phyloP scores from a whole-genome alignment of 2,329 filamentous ascomycete genomes.

The Didymosphaeria variabile region DNA sequence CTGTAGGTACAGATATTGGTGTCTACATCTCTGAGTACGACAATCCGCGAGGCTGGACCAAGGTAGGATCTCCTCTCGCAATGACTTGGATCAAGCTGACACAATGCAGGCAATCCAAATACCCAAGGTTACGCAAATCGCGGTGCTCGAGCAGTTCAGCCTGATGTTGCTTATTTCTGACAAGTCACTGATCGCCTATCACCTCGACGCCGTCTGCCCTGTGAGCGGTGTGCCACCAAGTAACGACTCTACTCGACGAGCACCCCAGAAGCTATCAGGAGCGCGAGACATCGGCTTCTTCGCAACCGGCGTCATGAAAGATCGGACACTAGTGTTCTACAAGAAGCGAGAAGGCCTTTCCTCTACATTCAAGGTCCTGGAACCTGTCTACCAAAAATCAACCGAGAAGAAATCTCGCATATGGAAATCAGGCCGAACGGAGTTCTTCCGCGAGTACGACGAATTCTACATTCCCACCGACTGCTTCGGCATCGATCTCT shows the following conservation, averaged over 20 bases:
- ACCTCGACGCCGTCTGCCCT: conserved; percentile 81
- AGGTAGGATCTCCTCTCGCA: conserved; percentile 65
- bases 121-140: conserved; percentile 85
- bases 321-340: conserved; percentile 92
- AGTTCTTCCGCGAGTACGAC: conserved; percentile 97
- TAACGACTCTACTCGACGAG: conserved; percentile 78
- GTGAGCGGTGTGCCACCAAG: conserved; percentile 64
- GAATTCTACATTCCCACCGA: conserved; percentile 98
- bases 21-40: conserved; percentile 89
- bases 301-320: conserved; percentile 95
- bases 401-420: conserved; percentile 81
- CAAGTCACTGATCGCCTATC: conserved; percentile 90
- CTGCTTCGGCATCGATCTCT: conserved; percentile 93
- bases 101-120: conserved; percentile 74
- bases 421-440: conserved; percentile 77
- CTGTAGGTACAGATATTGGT: conserved; percentile 93
- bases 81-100: conserved; percentile 34
- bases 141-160: conserved; percentile 94
- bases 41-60: conserved; percentile 89
- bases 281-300: conserved; percentile 97
- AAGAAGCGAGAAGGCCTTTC: conserved; percentile 93
- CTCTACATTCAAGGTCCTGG: conserved; percentile 95
- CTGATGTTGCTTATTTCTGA: conserved; percentile 91
- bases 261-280: conserved; percentile 88
- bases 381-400: conserved; percentile 93